These are phyloP conservation scores for Crithidia sp. DNA, from an alignment of 208 protist species.

Conservation along the genomic window DNA sequence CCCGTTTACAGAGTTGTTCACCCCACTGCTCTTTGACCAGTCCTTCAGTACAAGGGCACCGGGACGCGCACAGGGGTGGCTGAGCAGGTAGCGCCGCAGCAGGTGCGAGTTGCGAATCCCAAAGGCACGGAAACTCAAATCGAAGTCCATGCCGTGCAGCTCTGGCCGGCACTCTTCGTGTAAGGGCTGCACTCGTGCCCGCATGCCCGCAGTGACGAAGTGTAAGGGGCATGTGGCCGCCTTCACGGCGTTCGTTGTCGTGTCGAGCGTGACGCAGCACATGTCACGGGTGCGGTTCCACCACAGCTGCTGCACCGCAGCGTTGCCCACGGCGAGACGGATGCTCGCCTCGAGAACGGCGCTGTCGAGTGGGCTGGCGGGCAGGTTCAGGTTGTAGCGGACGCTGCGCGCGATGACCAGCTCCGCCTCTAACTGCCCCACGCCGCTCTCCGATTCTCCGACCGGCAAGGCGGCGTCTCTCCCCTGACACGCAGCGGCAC, in stretches of 20 bases:
- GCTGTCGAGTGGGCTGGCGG: conserved; percentile 59
- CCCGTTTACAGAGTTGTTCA: conserved; percentile 92
- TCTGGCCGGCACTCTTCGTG: conserved; percentile 87
- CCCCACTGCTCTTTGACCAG: conserved; percentile 88
- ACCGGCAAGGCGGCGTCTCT: too few relatives aligned
- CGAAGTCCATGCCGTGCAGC: conserved; percentile 90
- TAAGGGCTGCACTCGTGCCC: conserved; percentile 71
- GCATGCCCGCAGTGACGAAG: conserved; percentile 50
- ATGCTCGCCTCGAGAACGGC: conserved; percentile 80
- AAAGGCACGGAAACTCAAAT: conserved; percentile 89
- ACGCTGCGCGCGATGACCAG: conserved; percentile 75
- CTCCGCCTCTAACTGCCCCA: conserved; percentile 59
- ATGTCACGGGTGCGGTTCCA: conserved; percentile 79
- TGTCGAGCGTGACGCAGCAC: conserved; percentile 72
- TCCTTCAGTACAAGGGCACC: conserved; percentile 91
- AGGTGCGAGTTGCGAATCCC: conserved; percentile 91
- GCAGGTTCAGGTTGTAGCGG: conserved; percentile 61
- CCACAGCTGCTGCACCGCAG: conserved; percentile 83
- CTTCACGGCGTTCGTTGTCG: conserved; percentile 66
- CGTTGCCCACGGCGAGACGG: conserved; percentile 53
- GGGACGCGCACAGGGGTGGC: conserved; percentile 81
- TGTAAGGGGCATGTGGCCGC: conserved; percentile 62
- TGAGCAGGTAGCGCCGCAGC: conserved; percentile 78
- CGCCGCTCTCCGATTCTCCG: too few relatives aligned
- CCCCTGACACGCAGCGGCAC: too few relatives aligned